phyloP scores from a whole-genome alignment of 2,329 filamentous ascomycete species.

The Geosmithia morbida region DNA sequence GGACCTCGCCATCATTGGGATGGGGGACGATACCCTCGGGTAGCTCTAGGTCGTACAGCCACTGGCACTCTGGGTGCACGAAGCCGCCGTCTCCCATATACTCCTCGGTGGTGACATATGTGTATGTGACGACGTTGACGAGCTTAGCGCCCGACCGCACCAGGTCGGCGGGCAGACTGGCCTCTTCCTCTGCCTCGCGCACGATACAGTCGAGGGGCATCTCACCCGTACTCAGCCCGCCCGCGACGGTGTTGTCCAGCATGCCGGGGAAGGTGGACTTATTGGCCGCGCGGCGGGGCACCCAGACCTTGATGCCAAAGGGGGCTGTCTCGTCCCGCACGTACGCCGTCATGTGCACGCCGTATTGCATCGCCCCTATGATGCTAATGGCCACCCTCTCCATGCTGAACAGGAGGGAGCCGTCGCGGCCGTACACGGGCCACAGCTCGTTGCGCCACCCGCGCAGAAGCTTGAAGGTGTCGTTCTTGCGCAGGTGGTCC shows the following conservation, averaged over 20 bases:
- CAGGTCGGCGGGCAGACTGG: conserved; percentile 56
- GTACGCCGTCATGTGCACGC: conserved; percentile 70
- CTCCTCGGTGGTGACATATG: conserved; percentile 61
- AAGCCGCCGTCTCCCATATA: conserved; percentile 70
- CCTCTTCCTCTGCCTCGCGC: conserved; percentile 81
- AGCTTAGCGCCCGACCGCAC: conserved; percentile 45
- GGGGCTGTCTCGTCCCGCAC: conserved; percentile 24
- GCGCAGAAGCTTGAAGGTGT: conserved; percentile 57
- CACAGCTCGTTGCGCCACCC: conserved; percentile 76
- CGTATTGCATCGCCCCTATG: conserved; percentile 65
- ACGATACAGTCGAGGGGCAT: conserved; percentile 68
- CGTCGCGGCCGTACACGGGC: conserved; percentile 55
- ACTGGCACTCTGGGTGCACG: conserved; percentile 83
- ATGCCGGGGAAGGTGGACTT: conserved; percentile 89
- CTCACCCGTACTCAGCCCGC: conserved; percentile 66
- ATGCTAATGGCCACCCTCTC: conserved; percentile 64
- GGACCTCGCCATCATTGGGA: conserved; percentile 81
- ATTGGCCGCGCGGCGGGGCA: conserved; percentile 56
- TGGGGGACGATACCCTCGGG: conserved; percentile 50
- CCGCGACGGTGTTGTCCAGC: conserved; percentile 87
- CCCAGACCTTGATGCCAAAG: conserved; percentile 64
- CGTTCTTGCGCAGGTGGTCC: conserved; percentile 52
- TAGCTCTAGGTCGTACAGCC: conserved; percentile 79
- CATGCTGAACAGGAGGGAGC: conserved; percentile 54
- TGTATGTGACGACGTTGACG: conserved; percentile 67